Evolutionary conservation across 345 rosid genomes (phyloP).

Genomic region (Hypericum perforatum): DNA sequence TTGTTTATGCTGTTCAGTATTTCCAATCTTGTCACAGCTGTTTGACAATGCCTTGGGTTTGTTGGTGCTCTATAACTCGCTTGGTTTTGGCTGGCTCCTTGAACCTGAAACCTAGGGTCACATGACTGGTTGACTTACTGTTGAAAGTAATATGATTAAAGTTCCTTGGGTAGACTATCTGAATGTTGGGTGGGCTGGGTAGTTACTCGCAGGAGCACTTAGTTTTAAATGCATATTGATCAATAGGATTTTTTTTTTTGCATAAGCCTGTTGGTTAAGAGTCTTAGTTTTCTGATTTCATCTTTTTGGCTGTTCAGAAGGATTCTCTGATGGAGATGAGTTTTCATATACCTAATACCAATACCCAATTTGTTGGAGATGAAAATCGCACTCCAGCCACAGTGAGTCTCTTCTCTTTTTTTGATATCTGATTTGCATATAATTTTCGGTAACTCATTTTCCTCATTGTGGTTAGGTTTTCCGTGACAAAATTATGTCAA

Average conservation of each 20-base stretch:
- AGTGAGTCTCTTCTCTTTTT: conserved; percentile 29
- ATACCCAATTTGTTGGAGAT: conserved; percentile 88
- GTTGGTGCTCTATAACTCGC: no score
- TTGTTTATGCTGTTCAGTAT: not conserved
- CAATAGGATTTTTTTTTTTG: not conserved
- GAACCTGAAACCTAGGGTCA: no score
- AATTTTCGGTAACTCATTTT: not conserved
- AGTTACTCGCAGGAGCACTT: no score
- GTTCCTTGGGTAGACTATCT: no score
- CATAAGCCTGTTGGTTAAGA: not conserved
- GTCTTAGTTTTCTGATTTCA: not conserved
- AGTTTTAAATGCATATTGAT: no score
- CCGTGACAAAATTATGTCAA: conserved; percentile 52
- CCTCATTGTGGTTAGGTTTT: conserved; percentile 41
- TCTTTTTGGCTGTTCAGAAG: conserved; percentile 41
- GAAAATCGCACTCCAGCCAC: conserved; percentile 84
- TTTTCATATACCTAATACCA: conserved; percentile 82
- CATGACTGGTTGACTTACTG: no score
- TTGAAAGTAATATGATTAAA: no score
- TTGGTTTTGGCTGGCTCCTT: no score
- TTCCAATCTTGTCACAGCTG: no score
- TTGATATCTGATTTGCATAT: not conserved
- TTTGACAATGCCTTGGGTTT: no score
- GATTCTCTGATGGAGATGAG: conserved; percentile 95
- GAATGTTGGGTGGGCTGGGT: no score